A percentile compares a stretch with the other conserved stretches of the same genome.
phyloP scores from a whole-genome alignment of 495 filamentous ascomycete genomes.

The Lindgomyces ingoldianus region DNA sequence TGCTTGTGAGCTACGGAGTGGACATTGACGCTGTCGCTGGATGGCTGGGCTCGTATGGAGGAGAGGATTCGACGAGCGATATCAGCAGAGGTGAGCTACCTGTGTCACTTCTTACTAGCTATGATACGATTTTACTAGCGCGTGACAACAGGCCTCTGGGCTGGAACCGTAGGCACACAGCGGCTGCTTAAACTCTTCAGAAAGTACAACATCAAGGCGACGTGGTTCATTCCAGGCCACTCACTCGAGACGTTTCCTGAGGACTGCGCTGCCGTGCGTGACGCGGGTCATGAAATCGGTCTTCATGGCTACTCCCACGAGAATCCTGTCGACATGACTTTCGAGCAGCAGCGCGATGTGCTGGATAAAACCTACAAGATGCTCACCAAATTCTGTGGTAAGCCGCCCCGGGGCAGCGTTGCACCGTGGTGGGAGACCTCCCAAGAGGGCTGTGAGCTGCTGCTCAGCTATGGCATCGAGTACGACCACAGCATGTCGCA shows the following conservation, averaged over 20 bases:
- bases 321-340: conserved; percentile 69
- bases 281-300: conserved; percentile 73
- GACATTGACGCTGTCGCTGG: conserved; percentile 70
- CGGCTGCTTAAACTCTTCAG: conserved; percentile 74
- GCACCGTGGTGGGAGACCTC: conserved; percentile 56
- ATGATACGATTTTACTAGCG: background rate
- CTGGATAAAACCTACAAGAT: conserved; percentile 75
- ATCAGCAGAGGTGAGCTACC: conserved; percentile 59
- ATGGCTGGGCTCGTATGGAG: conserved; percentile 73
- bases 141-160: conserved; percentile 58
- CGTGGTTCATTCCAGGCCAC: conserved; percentile 83
- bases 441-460: conserved; percentile 53
- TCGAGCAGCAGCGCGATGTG: conserved; percentile 73
- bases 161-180: conserved; percentile 69
- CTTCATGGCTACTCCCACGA: conserved; percentile 70
- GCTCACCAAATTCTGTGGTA: conserved; percentile 69
- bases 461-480: conserved; percentile 48
- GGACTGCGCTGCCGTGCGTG: conserved; percentile 71
- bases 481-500: conserved; percentile 48
- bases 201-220: conserved; percentile 79
- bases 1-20: conserved; percentile 58
- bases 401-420: conserved; percentile 69
- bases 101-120: too few species aligned
- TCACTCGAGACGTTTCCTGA: conserved; percentile 77
- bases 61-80: conserved; percentile 68